phyloP scores from a whole-genome alignment of 441 rosid species.

The Capsella rubella region DNA sequence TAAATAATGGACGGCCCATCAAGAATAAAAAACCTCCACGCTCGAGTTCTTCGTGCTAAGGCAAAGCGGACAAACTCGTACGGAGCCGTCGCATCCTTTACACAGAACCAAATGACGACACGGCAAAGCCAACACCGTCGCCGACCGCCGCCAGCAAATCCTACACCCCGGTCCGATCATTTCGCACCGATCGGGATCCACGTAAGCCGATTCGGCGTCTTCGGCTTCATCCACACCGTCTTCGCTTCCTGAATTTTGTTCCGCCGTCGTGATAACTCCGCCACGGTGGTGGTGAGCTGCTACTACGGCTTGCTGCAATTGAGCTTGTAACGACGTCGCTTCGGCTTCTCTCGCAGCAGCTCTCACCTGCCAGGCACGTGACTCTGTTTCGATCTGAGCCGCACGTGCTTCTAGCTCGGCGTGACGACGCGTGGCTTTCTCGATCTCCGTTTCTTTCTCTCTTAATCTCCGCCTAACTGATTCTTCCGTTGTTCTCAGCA shows the following conservation, averaged over 20 bases:
- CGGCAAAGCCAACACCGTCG: constrained; percentile 83
- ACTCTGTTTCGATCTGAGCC: constrained; percentile 71
- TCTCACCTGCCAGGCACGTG: constrained; percentile 83
- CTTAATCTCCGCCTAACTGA: constrained; percentile 56
- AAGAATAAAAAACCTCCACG: constrained; percentile 74
- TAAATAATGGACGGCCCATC: constrained; percentile 24
- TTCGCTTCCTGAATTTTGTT: constrained; percentile 49
- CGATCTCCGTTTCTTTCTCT: constrained; percentile 79
- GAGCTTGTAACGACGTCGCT: constrained; percentile 78
- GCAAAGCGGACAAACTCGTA: constrained; percentile 82
- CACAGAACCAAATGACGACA: constrained; percentile 90
- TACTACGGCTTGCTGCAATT: constrained; percentile 66
- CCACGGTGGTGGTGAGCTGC: constrained; percentile 55
- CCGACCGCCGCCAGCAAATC: constrained; percentile 62
- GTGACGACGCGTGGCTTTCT: constrained; percentile 72
- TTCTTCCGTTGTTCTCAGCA: constrained; percentile 68
- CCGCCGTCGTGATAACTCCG: constrained; percentile 49
- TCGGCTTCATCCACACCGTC: constrained; percentile 54
- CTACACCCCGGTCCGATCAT: constrained; percentile 62
- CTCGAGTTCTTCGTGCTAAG: constrained; percentile 62
- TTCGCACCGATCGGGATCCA: constrained; percentile 69
- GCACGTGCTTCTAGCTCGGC: constrained; percentile 81
- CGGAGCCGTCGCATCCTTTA: constrained; percentile 73
- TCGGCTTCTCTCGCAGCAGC: constrained; percentile 77
- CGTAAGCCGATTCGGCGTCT: constrained; percentile 88